A percentile compares a stretch with the other conserved stretches of the same genome.
Evolutionary conservation across 495 filamentous ascomycete genomes (phyloP).

Genomic region (Penicillium cataractarum): DNA sequence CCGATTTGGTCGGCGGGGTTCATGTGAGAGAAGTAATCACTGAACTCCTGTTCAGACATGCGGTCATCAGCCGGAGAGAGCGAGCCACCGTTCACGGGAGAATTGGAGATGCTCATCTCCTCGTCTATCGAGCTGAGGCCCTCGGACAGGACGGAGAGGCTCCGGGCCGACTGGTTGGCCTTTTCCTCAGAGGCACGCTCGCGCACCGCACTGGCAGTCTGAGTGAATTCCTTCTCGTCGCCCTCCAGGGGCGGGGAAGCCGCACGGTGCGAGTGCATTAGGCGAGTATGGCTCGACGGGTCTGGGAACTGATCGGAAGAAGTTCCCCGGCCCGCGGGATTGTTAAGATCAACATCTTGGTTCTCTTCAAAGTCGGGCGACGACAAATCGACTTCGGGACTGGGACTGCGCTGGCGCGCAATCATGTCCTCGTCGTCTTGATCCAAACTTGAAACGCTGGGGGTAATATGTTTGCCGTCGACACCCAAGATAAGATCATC

Average conservation of each 20-base stretch:
- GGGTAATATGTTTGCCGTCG: slow-evolving; percentile 68
- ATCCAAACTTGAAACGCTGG: slow-evolving; percentile 77
- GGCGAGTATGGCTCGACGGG: slow-evolving; percentile 40
- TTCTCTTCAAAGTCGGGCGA: slow-evolving; percentile 79
- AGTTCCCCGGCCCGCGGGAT: slow-evolving; percentile 48
- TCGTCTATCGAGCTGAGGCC: slow-evolving; percentile 39
- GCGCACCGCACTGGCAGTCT: slow-evolving; percentile 85
- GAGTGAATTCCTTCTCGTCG: slow-evolving; percentile 95
- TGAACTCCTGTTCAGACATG: slow-evolving; percentile 44
- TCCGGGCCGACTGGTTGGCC: slow-evolving; percentile 38
- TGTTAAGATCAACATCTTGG: slow-evolving; percentile 57
- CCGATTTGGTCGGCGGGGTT: slow-evolving; percentile 26
- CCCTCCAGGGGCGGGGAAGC: slow-evolving; percentile 88
- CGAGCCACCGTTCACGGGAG: slow-evolving; percentile 40
- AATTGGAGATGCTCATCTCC: slow-evolving; percentile 34
- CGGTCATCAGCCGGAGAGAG: slow-evolving; percentile 39
- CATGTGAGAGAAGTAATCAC: slow-evolving; percentile 49
- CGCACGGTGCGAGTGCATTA: slow-evolving; percentile 67
- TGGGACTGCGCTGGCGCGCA: slow-evolving; percentile 73
- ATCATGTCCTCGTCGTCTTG: slow-evolving; percentile 73
- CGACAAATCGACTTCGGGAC: slow-evolving; percentile 90
- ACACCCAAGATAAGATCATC: slow-evolving; percentile 51
- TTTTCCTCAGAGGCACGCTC: slow-evolving; percentile 67
- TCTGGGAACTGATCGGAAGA: slow-evolving; percentile 46
- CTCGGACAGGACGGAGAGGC: slow-evolving; percentile 42